Conservation (phyloP, 495 filamentous ascomycete genomes). For the Neurospora sp. region DNA sequence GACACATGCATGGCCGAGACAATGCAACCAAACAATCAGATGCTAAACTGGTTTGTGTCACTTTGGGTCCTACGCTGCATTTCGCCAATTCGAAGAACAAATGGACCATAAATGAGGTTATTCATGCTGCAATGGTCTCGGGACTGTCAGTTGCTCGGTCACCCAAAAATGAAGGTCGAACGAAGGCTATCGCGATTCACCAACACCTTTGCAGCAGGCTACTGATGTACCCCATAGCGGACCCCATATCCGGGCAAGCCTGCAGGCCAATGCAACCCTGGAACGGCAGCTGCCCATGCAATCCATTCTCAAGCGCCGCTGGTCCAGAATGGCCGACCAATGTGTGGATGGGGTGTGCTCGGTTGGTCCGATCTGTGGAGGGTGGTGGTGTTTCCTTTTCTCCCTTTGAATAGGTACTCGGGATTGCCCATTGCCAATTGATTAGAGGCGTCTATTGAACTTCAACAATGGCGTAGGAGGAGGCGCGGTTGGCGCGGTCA, state of each 20-base stretch:
- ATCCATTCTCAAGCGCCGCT: background rate
- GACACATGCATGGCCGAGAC: background rate
- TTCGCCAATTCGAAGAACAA: background rate
- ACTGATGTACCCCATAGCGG: background rate
- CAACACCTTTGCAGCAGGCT: background rate
- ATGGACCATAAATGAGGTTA: background rate
- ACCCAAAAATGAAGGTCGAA: background rate
- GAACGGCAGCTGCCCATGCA: background rate
- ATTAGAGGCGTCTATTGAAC: background rate
- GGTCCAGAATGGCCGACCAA: background rate
- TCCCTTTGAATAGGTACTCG: background rate
- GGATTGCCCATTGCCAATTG: background rate
- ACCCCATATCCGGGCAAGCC: background rate
- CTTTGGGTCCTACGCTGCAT: background rate
- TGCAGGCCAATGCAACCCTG: background rate
- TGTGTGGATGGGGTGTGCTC: background rate
- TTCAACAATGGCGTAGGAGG: background rate
- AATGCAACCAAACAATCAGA: background rate
- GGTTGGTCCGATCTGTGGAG: background rate
- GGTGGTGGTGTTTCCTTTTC: background rate
- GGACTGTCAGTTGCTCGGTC: background rate
- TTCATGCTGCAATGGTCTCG: background rate
- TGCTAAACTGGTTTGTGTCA: background rate
- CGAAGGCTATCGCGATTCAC: background rate
- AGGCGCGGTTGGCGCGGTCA: background rate